Evolutionary conservation across 805 yeast genomes (phyloP).

Genomic region (Candida namnaoensis): DNA sequence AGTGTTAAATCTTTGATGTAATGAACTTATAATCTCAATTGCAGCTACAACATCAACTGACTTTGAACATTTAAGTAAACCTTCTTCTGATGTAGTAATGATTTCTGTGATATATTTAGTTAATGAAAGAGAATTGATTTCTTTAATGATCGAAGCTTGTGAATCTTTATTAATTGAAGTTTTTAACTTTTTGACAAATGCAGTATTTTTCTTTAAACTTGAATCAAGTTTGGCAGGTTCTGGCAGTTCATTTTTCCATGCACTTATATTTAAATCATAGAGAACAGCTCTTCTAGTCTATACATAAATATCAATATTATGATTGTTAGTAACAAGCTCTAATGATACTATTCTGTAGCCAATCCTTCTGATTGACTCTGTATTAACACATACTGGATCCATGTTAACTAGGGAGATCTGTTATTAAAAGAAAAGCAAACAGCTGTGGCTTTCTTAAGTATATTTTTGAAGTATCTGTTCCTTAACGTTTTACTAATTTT

Average conservation of each 20-base stretch:
- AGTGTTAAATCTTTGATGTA: slow-evolving; percentile 66
- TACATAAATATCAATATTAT: no score
- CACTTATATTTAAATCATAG: slow-evolving; percentile 5
- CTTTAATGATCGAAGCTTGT: slow-evolving; percentile 40
- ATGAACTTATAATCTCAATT: slow-evolving; percentile 56
- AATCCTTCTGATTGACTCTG: no score
- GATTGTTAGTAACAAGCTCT: no score
- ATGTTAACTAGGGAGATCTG: no score
- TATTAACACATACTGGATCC: no score
- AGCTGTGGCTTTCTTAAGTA: no score
- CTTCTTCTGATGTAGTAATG: slow-evolving; percentile 53
- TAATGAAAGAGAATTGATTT: slow-evolving; percentile 52
- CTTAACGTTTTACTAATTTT: no score
- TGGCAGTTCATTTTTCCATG: slow-evolving; percentile 12
- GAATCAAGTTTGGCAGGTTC: slow-evolving; percentile 41
- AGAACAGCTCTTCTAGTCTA: background rate
- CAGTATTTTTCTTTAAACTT: slow-evolving; percentile 74
- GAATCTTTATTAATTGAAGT: slow-evolving; percentile 47
- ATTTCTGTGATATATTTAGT: slow-evolving; percentile 73
- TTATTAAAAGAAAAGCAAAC: no score
- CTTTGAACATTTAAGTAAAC: slow-evolving; percentile 41
- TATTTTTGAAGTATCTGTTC: no score
- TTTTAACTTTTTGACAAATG: slow-evolving; percentile 65
- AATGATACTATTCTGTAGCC: no score
- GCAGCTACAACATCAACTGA: slow-evolving; percentile 54